phyloP scores from a whole-genome alignment of 805 yeast species.

The Saccharomycopsis sp. region DNA sequence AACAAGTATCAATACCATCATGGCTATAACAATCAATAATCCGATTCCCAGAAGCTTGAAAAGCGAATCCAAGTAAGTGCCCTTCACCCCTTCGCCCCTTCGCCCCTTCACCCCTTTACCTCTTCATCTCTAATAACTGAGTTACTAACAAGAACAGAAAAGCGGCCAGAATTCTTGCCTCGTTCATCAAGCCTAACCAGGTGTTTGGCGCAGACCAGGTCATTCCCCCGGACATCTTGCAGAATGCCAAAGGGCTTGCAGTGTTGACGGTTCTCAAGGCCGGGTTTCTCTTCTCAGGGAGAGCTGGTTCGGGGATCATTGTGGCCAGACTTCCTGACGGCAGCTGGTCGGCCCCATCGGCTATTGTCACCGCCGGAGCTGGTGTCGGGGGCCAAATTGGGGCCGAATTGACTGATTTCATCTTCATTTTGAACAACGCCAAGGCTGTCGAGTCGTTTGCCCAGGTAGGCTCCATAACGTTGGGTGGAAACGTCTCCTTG shows the following conservation, averaged over 20 bases:
- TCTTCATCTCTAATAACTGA: not conserved
- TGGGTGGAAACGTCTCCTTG: constrained; percentile 90
- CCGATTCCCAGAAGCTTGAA: constrained; percentile 89
- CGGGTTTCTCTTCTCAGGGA: constrained; percentile 90
- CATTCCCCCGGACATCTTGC: constrained; percentile 82
- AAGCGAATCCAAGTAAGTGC: constrained; percentile 77
- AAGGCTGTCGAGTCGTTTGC: constrained; percentile 93
- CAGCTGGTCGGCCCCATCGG: constrained; percentile 95
- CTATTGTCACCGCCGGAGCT: constrained; percentile 93
- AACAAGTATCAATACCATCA: constrained; percentile 26
- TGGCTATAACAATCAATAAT: constrained; percentile 70
- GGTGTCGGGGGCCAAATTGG: constrained; percentile 99
- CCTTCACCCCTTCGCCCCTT: not conserved
- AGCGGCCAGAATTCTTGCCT: constrained; percentile 86
- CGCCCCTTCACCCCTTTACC: too few species aligned
- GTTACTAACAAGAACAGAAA: constrained; percentile 44
- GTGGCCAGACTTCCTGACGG: constrained; percentile 94
- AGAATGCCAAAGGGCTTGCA: constrained; percentile 90
- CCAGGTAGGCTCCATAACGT: constrained; percentile 86
- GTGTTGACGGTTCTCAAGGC: constrained; percentile 92
- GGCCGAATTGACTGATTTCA: constrained; percentile 93
- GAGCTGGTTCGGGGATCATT: constrained; percentile 96
- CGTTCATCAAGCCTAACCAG: constrained; percentile 93
- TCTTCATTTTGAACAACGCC: constrained; percentile 78
- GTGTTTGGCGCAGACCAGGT: constrained; percentile 80